Percentiles rank a stretch among this genome's conserved stretches.
phyloP scores from a whole-genome alignment of 352 stramenopile species.

The Phytopythium cucurbitacearum region DNA sequence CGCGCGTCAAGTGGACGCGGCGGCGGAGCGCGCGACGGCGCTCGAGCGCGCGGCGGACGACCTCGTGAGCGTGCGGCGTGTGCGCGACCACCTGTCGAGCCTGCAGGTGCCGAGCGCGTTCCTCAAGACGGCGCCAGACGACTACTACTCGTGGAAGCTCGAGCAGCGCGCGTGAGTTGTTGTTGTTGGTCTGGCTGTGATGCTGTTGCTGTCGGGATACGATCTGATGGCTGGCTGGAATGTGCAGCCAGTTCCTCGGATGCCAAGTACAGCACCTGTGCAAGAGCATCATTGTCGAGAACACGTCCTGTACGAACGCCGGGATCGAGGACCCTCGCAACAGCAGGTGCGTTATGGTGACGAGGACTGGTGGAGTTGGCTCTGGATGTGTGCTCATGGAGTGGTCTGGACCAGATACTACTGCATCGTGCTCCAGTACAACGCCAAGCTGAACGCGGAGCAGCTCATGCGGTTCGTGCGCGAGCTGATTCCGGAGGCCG shows the following conservation, averaged over 20 bases:
- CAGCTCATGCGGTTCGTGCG: conserved; percentile 82
- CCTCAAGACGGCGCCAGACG: conserved; percentile 56
- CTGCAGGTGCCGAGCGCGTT: conserved; percentile 49
- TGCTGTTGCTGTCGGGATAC: background rate
- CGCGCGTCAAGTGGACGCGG: conserved; percentile 20
- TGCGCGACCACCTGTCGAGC: conserved; percentile 35
- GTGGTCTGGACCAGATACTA: conserved; percentile 45
- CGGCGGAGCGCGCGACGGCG: conserved; percentile 27
- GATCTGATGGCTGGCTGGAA: conserved; percentile 1
- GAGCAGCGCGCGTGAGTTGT: conserved; percentile 45
- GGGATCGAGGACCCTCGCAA: conserved; percentile 55
- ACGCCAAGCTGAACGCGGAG: conserved; percentile 75
- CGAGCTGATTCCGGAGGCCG: conserved; percentile 40
- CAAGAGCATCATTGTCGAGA: conserved; percentile 90
- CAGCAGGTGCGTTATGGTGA: conserved; percentile 43
- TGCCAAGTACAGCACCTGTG: conserved; percentile 71
- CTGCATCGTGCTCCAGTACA: conserved; percentile 86
- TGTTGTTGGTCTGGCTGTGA: background rate
- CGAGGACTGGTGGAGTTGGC: background rate
- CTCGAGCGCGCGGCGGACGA: conserved; percentile 47
- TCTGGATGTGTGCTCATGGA: background rate
- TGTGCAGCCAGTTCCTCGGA: conserved; percentile 47
- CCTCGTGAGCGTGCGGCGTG: conserved; percentile 43
- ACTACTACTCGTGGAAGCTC: conserved; percentile 80
- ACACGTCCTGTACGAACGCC: conserved; percentile 65